Evolutionary conservation across 106 monocot genomes (phyloP), one percentile per base, ranked within the genome.

Genomic region (Agapanthus africanus): DNA sequence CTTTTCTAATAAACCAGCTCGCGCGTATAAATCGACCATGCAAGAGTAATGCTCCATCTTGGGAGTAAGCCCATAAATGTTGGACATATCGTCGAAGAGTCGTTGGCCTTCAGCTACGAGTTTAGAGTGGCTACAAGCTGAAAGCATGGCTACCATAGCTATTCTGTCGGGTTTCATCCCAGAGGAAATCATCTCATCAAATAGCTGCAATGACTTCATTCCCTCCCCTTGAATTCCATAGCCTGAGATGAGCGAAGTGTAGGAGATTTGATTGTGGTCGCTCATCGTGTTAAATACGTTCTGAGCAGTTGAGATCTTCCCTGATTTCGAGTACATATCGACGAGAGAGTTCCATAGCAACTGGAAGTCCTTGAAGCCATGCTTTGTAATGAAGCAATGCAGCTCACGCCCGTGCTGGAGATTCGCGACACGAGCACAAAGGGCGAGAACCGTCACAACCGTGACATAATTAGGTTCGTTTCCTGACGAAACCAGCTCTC

Each of bases 121-220:
- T 57, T 84, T 74, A 28, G 79, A 76, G 26, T 81, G 84, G 72
- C 88, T 79, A 40, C 88, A 88, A 59, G 88, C 84, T 65, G 79
- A 71, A 26, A 88, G 79, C 30, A 81, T 47, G 6, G 77, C 78
- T 18, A 79, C 78, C 72, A 88, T 77, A 28, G 79, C 71, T 49
- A 84, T 65, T 41, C 73, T 67, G 59, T 84, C 88, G 7, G 79
- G 81, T n/a, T 75, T 38, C 11, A 83, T 76, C 8, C 76, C 70
- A 52, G 40, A 38, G 10, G 9, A 3, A 26, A 68, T 66, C 88
- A 88, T 88, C 33, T 78, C 69, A 37, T 73, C 22, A 22, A 88
- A 84, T 10, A 84, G 76, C 50, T 71, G 54, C 76, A 76, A 11
- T 40, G 84, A 78, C 26, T 59, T 50, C 19, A 35, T 41, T 21